These are phyloP conservation scores for Graphilbum fragrans DNA, from an alignment of 2,329 filamentous ascomycete genomes.

Conservation along the genomic window DNA sequence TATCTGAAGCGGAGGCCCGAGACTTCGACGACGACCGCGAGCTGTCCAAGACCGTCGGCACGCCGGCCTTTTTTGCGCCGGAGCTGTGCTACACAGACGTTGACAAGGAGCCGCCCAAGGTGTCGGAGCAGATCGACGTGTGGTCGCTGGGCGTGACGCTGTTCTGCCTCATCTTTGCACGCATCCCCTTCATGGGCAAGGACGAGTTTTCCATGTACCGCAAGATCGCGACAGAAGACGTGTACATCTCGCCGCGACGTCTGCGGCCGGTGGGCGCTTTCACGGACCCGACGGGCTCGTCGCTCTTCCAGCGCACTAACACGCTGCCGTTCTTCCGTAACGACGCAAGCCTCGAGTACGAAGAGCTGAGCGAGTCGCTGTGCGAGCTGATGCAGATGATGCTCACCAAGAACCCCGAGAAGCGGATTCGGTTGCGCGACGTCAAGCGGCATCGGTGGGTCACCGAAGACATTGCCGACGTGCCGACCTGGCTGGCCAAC, in stretches of 20 bases:
- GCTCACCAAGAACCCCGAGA: slow-evolving; percentile 77
- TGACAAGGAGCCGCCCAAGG: slow-evolving; percentile 56
- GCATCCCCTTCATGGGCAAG: slow-evolving; percentile 84
- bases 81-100: slow-evolving; percentile 86
- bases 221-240: slow-evolving; percentile 83
- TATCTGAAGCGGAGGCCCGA: slow-evolving; percentile 68
- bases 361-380: slow-evolving; percentile 70
- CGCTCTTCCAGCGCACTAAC: slow-evolving; percentile 44
- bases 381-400: slow-evolving; percentile 68
- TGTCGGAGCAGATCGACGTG: slow-evolving; percentile 90
- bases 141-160: slow-evolving; percentile 96
- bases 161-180: slow-evolving; percentile 88
- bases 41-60: slow-evolving; percentile 95
- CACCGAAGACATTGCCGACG: slow-evolving; percentile 61
- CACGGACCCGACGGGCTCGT: slow-evolving; percentile 41
- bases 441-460: slow-evolving; percentile 95
- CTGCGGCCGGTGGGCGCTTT: slow-evolving; percentile 62
- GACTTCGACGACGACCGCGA: slow-evolving; percentile 90
- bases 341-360: slow-evolving; percentile 70
- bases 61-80: slow-evolving; percentile 92
- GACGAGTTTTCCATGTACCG: slow-evolving; percentile 88
- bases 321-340: slow-evolving; percentile 57
- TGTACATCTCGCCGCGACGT: slow-evolving; percentile 73
- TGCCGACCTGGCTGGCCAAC: slow-evolving; percentile 78
- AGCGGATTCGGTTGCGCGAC: slow-evolving; percentile 79